These are phyloP conservation scores for Infundibulicybe gibba DNA, from an alignment of 768 basidiomycete genomes.

Conservation along the genomic window DNA sequence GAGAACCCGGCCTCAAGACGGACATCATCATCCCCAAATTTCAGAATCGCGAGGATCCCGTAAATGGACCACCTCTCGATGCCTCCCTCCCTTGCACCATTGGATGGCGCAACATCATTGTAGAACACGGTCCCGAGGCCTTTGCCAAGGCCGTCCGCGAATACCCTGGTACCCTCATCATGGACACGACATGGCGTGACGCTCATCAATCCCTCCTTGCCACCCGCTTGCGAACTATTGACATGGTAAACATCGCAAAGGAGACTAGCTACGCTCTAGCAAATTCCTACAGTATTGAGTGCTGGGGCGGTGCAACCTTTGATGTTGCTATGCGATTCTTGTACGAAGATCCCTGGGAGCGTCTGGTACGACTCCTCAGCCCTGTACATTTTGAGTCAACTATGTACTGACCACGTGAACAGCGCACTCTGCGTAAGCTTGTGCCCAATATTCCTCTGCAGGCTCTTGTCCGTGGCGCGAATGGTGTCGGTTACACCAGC, in stretches of 20 bases:
- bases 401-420: constrained; percentile 11
- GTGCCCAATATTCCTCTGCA: constrained; percentile 99
- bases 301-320: constrained; percentile 99
- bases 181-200: constrained; percentile 99
- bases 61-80: constrained; percentile 69
- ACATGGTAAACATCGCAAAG: constrained; percentile 98
- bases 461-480: constrained; percentile 97
- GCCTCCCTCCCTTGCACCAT: constrained; percentile 76
- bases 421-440: constrained; percentile 90
- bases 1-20: constrained; percentile 90
- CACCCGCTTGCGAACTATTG: constrained; percentile 91
- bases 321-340: constrained; percentile 99
- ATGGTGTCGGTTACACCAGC: constrained; percentile 98
- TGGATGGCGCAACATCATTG: constrained; percentile 99
- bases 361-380: constrained; percentile 54
- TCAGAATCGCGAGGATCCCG: constrained; percentile 71
- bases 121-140: constrained; percentile 95
- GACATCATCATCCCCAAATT: constrained; percentile 85
- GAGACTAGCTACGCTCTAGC: constrained; percentile 94
- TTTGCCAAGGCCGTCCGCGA: constrained; percentile 97
- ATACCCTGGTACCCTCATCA: constrained; percentile 92
- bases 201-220: constrained; percentile 98
- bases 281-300: constrained; percentile 95
- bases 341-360: constrained; percentile 99
- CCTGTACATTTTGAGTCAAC: not conserved